Conservation (phyloP, 345 rosid species). For the Balakata baccata region DNA sequence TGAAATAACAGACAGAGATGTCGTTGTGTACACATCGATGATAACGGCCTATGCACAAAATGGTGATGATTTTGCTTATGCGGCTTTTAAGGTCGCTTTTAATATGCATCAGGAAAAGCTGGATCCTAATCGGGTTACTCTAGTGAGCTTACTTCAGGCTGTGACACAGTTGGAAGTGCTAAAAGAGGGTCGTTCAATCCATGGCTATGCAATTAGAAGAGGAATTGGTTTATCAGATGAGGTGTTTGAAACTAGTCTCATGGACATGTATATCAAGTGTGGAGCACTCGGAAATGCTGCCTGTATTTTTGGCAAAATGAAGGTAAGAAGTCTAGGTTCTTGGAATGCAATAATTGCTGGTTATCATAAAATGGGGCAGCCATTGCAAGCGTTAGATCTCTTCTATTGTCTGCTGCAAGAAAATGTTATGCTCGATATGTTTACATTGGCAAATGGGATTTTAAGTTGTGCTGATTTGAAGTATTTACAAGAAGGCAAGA, state of each 20-base stretch:
- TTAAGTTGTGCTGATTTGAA: conserved; percentile 32
- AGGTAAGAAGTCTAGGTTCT: conserved; percentile 21
- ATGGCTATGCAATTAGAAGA: conserved; percentile 38
- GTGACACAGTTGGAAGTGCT: conserved; percentile 24
- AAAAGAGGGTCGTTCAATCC: conserved; percentile 29
- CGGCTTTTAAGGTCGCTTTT: conserved; percentile 27
- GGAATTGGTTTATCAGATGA: conserved; percentile 34
- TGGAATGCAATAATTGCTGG: conserved; percentile 40
- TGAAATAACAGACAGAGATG: conserved; percentile 24
- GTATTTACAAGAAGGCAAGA: conserved; percentile 29
- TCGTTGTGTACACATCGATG: conserved; percentile 33
- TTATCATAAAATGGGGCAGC: conserved; percentile 24
- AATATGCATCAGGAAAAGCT: conserved; percentile 26
- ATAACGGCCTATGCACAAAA: conserved; percentile 23
- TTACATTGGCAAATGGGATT: conserved; percentile 30
- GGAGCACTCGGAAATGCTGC: conserved; percentile 16
- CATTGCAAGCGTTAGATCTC: conserved; percentile 28
- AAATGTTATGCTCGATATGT: conserved; percentile 25
- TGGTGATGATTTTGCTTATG: conserved; percentile 16
- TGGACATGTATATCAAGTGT: conserved; percentile 38
- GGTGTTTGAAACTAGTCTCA: conserved; percentile 35
- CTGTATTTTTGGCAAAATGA: conserved; percentile 19
- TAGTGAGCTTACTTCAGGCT: conserved; percentile 35
- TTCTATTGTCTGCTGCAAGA: conserved; percentile 22
- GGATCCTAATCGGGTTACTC: conserved; percentile 33